phyloP scores from a whole-genome alignment of 1,139 yeast species.

The Taiozyma onychis region DNA sequence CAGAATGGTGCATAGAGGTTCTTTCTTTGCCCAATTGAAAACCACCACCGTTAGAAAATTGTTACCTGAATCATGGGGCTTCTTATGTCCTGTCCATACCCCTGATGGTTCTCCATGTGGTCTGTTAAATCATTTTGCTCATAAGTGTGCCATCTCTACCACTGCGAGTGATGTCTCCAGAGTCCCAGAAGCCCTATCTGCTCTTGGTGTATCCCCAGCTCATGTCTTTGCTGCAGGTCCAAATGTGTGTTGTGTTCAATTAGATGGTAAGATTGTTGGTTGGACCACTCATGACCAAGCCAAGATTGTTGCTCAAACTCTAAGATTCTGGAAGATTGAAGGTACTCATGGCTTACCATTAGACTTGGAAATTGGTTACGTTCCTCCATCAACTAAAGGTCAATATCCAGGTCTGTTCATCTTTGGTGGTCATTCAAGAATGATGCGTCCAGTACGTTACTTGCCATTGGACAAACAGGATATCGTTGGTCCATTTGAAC shows the following conservation, averaged over 20 bases:
- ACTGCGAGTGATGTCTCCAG: slow-evolving; percentile 65
- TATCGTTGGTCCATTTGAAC: slow-evolving; percentile 95
- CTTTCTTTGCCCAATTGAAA: slow-evolving; percentile 96
- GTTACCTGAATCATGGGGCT: slow-evolving; percentile 98
- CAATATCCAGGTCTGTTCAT: slow-evolving; percentile 95
- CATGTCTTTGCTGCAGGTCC: slow-evolving; percentile 86
- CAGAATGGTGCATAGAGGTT: slow-evolving; percentile 99
- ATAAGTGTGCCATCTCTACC: slow-evolving; percentile 87
- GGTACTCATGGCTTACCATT: slow-evolving; percentile 72
- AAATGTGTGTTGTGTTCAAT: slow-evolving; percentile 77
- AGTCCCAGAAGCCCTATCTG: slow-evolving; percentile 60
- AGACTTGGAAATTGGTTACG: slow-evolving; percentile 88
- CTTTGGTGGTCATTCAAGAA: slow-evolving; percentile 89
- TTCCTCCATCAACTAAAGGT: slow-evolving; percentile 91
- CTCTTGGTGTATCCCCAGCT: slow-evolving; percentile 79
- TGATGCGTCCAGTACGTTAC: slow-evolving; percentile 94
- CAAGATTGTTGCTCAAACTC: slow-evolving; percentile 76
- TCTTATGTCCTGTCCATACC: slow-evolving; percentile 97
- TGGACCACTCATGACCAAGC: slow-evolving; percentile 94
- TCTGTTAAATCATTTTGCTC: slow-evolving; percentile 91
- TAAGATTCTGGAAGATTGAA: slow-evolving; percentile 90
- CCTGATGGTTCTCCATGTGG: slow-evolving; percentile 99
- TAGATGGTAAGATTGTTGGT: slow-evolving; percentile 90
- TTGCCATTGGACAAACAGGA: slow-evolving; percentile 80
- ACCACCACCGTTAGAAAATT: slow-evolving; percentile 96